Evolutionary conservation across 1,284 basidiomycete genomes (phyloP), one percentile per base, ranked within the genome.

Genomic region (Ustilago vetiveriae): DNA sequence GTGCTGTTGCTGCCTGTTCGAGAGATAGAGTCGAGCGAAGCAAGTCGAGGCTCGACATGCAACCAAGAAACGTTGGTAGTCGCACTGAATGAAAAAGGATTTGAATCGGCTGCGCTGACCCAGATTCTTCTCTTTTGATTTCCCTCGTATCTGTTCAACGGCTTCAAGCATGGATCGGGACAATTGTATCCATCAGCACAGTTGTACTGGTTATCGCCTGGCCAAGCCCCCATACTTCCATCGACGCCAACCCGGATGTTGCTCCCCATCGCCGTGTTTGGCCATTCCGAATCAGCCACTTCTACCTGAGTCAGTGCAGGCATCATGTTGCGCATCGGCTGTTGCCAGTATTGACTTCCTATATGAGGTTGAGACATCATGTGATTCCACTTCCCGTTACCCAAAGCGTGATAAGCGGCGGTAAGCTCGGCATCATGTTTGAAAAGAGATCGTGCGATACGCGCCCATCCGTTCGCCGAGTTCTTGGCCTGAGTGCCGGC

Each of bases 151-250:
- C 51, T 26, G 17, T 21, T 36, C 19, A 62, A 24, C 14, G 33
- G 11, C 14, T 19, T 24, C 22, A 62, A 16, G 10, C 26, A 42
- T 6, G 59, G 59, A 19, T 62, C 59, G 11, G 59, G 47, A n/a
- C 59, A 62, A n/a, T 62, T 62, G 39, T 62, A 62, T 3, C 59
- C 59, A 23, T 62, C 51, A 13, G 38, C 27, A n/a, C 59, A 62
- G 33, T 62, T 55, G 59, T 62, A 50, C 59, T 62, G 59, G 27
- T 62, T 62, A n/a, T 55, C 59, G 3, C 59, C 59, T 5, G 59
- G 59, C 59, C 59, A 62, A 4, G 59, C 59, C 17, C 59, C 59
- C 59, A 62, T 62, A 21, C 59, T 62, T n/a, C 37, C 59, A 23
- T 62, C 59, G 2, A 62, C 59, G 5, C 52, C 26, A 0, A 62